Evolutionary conservation across 2,329 filamentous ascomycete genomes (phyloP), one percentile per base, ranked within the genome.

Genomic region (Verticillium nonalfalfae): DNA sequence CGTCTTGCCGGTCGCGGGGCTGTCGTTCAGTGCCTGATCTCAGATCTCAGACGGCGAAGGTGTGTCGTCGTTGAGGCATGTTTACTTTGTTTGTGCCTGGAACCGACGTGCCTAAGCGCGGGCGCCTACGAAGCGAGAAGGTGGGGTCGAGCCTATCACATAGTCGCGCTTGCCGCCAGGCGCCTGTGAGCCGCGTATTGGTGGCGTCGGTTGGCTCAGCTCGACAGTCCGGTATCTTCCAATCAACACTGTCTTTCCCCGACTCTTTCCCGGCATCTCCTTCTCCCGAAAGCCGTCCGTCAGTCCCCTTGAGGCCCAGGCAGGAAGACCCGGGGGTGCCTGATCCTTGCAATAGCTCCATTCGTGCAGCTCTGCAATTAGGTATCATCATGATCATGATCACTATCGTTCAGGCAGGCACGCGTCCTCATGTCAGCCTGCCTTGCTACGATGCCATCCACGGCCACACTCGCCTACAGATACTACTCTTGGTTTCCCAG

Each of bases 61-160:
- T 35, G 39, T 58, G n/a, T n/a, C n/a, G 58, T 52, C 34, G 57
- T 50, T 54, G 52, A 57, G 52, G 18, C 15, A n/a, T 65, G 63
- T 65, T 65, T 65, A 64, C 63, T 60, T 58, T 56, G 36, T 59
- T 60, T 58, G 58, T 18, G 52, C 26, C 35, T 57, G 56, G 55
- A 45, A 14, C 56, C 57, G 31, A 57, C 7, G 57, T 50, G 11
- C 40, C 40, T 63, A 64, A 64, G 63, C 63, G 63, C 63, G 56
- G 63, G 31, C 52, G 56, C 57, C 63, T 57, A 52, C 40, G 62
- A 26, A 10, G 57, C 31, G 59, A 52, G 52, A 57, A 40, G 36
- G 57, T 39, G 31, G 15, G 21, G 31, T 26, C 54, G 50, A 39
- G 58, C 63, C 63, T 62, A 64, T 64, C 26, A 50, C 57, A 60